Evolutionary conservation across 176 grass and related monocot species (phyloP), one percentile per base, ranked within the genome.

Genomic region (Tillandsia leiboldiana): DNA sequence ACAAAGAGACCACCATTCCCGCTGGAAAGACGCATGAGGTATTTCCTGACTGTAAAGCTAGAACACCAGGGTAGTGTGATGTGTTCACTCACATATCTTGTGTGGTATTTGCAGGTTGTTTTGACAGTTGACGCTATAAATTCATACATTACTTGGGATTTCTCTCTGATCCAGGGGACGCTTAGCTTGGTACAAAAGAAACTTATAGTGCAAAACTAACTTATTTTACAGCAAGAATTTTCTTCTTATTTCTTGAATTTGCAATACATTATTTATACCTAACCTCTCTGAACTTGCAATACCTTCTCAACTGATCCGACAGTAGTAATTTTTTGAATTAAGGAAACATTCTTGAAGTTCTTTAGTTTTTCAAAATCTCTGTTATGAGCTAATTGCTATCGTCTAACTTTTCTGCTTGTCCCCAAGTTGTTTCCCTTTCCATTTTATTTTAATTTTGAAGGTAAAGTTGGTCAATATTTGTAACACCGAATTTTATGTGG

Each of bases 81-180:
- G 22, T 26, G 12, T 23, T 20, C 65, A 68, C 28, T 17, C 28
- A 47, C 49, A 27, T 58, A 61, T 50, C 48, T 42, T 6, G 33
- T 42, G 63, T 61, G 26, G 62, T 85, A 72, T 87, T 67, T 88
- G 77, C 79, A 99, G 95, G 82, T 99, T 61, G 76, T 90, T 66
- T 90, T 99, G 70, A 84, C 75, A 54, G 87, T 94, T 78, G 95
- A 94, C 69, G 74, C 84, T 70, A 70, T 99, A 79, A 99, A 94
- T 80, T 99, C 95, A 58, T 99, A 94, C 70, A 99, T 99, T 75
- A 90, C 95, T 67, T 99, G 95, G 95, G 95, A 99, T 66, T 99
- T 99, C 80, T 87, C 69, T 56, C 82, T 99, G 75, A 77, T 85
- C 77, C 95, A 99, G 84, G 89, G 95, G 51, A 82, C 95, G 26